phyloP scores from a whole-genome alignment of 2,329 filamentous ascomycete genomes.

The Coniochaeta ligniaria region DNA sequence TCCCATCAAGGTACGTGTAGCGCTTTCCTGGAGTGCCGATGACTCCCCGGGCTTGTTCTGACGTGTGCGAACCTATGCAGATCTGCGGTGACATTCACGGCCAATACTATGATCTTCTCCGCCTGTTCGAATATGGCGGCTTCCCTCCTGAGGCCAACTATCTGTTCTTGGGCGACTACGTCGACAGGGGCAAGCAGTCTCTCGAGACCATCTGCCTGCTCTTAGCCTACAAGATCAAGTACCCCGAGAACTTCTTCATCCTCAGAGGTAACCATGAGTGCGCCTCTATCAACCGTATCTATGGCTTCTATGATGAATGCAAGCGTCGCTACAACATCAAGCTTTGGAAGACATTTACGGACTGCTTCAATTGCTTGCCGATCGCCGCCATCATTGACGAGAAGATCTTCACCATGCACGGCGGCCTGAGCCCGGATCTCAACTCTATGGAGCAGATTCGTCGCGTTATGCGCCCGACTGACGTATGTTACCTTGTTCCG shows the following conservation, averaged over 20 bases:
- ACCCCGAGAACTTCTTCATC: conserved; percentile 99
- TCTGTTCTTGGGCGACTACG: conserved; percentile 97
- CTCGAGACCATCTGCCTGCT: conserved; percentile 97
- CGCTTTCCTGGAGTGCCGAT: background rate
- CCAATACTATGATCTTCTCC: conserved; percentile 96
- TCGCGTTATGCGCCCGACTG: conserved; percentile 95
- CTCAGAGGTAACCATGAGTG: conserved; percentile 98
- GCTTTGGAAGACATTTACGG: conserved; percentile 98
- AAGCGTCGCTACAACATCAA: conserved; percentile 99
- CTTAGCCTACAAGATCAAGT: conserved; percentile 99
- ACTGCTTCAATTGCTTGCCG: conserved; percentile 98
- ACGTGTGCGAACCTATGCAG: conserved; percentile 37
- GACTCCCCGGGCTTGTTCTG: conserved; percentile 4
- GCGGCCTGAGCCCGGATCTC: conserved; percentile 89
- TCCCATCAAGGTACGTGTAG: conserved; percentile 80
- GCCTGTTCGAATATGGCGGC: conserved; percentile 95
- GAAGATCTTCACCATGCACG: conserved; percentile 99
- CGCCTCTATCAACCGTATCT: conserved; percentile 97
- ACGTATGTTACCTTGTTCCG: conserved; percentile 56
- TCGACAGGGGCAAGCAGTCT: conserved; percentile 98
- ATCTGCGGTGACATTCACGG: conserved; percentile 99
- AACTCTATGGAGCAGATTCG: conserved; percentile 99
- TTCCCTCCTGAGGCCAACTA: conserved; percentile 99
- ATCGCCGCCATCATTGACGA: conserved; percentile 99
- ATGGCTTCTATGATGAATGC: conserved; percentile 99